Conservation (phyloP, 495 filamentous ascomycete species). For the Thermothielavioides terrestris region DNA sequence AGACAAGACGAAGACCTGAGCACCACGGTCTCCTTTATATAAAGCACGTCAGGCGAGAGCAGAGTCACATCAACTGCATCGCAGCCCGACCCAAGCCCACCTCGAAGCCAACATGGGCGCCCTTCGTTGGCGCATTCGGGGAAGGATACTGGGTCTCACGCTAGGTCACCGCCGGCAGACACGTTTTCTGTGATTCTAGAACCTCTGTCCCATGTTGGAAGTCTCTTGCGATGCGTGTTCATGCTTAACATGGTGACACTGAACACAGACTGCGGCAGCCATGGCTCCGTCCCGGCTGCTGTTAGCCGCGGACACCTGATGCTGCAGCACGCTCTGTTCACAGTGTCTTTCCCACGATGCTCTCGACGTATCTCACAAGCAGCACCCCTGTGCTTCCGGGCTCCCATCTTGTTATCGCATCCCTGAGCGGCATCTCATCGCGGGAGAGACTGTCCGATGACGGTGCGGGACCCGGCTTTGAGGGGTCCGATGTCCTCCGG, state of each 20-base stretch:
- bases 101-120: too few species aligned
- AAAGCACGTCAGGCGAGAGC: background rate
- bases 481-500: conserved; percentile 2
- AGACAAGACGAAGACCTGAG: too few species aligned
- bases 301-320: too few species aligned
- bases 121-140: too few species aligned
- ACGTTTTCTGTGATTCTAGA: background rate
- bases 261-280: too few species aligned
- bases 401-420: background rate
- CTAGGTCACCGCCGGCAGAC: background rate
- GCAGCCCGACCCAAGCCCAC: background rate
- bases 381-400: background rate
- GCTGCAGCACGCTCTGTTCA: too few species aligned
- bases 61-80: background rate
- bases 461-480: background rate
- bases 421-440: background rate
- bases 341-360: too few species aligned
- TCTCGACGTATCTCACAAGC: too few species aligned
- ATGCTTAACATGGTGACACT: background rate
- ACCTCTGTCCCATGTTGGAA: background rate
- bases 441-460: conserved; percentile 5
- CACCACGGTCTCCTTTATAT: too few species aligned
- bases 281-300: background rate
- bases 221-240: background rate
- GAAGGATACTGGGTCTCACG: background rate